These are phyloP conservation scores for Sophora flavescens DNA, from an alignment of 306 rosid species.

Conservation along the genomic window DNA sequence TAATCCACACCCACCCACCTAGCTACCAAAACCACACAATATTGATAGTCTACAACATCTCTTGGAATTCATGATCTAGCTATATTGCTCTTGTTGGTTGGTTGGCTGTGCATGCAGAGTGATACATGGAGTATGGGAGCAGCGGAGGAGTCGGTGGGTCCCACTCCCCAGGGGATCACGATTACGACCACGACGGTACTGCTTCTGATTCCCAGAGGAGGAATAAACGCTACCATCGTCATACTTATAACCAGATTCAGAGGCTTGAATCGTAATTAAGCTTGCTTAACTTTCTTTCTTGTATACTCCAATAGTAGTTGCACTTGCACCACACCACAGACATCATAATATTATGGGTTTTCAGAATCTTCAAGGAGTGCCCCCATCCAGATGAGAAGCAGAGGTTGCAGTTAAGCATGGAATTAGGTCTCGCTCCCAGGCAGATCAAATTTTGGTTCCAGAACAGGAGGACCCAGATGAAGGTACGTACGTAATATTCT, in stretches of 20 bases:
- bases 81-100: conserved; percentile 30
- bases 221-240: conserved; percentile 92
- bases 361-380: conserved; percentile 90
- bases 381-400: conserved; percentile 98
- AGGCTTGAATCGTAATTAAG: conserved; percentile 75
- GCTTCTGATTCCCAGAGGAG: conserved; percentile 68
- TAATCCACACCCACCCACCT: background rate
- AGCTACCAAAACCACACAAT: conserved; percentile 6
- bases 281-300: no score
- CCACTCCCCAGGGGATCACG: conserved; percentile 50
- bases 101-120: no score
- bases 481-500: conserved; percentile 39
- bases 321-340: background rate
- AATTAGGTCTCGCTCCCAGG: conserved; percentile 88
- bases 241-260: conserved; percentile 93
- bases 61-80: background rate
- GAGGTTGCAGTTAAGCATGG: conserved; percentile 82
- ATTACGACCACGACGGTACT: conserved; percentile 54
- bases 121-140: conserved; percentile 69
- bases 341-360: background rate
- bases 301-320: background rate
- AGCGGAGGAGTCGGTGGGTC: conserved; percentile 66
- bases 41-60: no score
- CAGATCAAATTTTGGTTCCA: conserved; percentile 99
- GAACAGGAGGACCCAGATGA: conserved; percentile 96